These are phyloP conservation scores for Colletotrichum godetiae DNA, from an alignment of 2,329 filamentous ascomycete genomes.

Conservation along the genomic window DNA sequence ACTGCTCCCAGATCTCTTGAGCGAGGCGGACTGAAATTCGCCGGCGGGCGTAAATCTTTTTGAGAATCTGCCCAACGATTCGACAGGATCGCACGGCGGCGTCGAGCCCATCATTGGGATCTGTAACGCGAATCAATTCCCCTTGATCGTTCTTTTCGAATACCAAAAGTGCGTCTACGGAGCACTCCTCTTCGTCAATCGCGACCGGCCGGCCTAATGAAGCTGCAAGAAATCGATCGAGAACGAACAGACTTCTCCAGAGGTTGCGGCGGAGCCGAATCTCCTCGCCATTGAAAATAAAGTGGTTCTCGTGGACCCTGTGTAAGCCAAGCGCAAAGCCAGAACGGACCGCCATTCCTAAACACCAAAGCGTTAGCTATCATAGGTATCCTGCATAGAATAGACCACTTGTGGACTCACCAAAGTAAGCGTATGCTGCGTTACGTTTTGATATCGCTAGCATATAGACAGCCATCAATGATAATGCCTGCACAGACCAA, in stretches of 20 bases:
- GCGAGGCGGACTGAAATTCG: conserved; percentile 69
- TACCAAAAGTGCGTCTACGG: conserved; percentile 55
- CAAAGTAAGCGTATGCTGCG: conserved; percentile 70
- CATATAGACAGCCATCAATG: conserved; percentile 74
- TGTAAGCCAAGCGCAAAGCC: conserved; percentile 73
- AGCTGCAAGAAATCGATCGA: conserved; percentile 72
- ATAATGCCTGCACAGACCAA: conserved; percentile 72
- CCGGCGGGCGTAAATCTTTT: conserved; percentile 68
- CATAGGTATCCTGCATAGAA: neutral
- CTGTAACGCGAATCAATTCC: conserved; percentile 21
- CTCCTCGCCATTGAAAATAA: conserved; percentile 60
- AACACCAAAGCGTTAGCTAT: conserved; percentile 25
- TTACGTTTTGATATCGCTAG: conserved; percentile 71
- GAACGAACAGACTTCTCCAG: conserved; percentile 73
- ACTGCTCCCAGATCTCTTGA: conserved; percentile 66
- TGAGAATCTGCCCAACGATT: conserved; percentile 68
- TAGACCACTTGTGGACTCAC: conserved; percentile 48
- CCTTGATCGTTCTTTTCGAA: conserved; percentile 34
- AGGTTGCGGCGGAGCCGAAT: conserved; percentile 64
- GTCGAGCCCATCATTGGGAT: conserved; percentile 54
- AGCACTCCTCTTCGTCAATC: conserved; percentile 72
- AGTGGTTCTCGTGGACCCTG: conserved; percentile 65
- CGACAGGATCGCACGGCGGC: conserved; percentile 68
- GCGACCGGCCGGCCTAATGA: conserved; percentile 71
- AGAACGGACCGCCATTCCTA: conserved; percentile 72